These are phyloP conservation scores for Pelargonium myrrhifolium DNA, from an alignment of 441 rosid species.

Conservation along the genomic window DNA sequence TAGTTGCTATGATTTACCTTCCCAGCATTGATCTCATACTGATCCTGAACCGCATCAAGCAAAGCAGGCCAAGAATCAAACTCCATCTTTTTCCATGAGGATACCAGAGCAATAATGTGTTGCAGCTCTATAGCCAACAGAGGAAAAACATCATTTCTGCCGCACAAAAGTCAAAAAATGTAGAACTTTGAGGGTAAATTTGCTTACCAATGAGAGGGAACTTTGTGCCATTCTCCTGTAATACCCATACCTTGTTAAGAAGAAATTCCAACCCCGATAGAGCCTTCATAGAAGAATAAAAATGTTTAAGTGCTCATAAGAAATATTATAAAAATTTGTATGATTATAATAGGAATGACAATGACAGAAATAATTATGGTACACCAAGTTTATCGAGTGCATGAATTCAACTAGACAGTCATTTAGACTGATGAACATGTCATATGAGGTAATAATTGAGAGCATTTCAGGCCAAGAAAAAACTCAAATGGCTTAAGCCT, in stretches of 20 bases:
- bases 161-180: too few species aligned
- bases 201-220: conserved; percentile 61
- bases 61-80: conserved; percentile 76
- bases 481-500: background rate
- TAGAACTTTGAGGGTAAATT: conserved; percentile 4
- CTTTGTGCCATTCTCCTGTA: conserved; percentile 67
- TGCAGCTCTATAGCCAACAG: conserved; percentile 29
- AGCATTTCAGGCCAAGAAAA: background rate
- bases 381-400: too few species aligned
- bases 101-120: conserved; percentile 55
- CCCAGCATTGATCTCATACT: conserved; percentile 69
- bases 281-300: conserved; percentile 34
- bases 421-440: background rate
- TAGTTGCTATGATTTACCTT: conserved; percentile 39
- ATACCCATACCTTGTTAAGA: conserved; percentile 41
- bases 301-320: too few species aligned
- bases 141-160: conserved; percentile 9
- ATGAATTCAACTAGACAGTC: background rate
- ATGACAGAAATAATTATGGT: too few species aligned
- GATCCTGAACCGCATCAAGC: conserved; percentile 80
- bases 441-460: background rate
- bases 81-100: conserved; percentile 88
- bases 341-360: too few species aligned
- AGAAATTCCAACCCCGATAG: conserved; percentile 83
- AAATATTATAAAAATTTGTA: too few species aligned